Evolutionary conservation across 495 filamentous ascomycete genomes (phyloP), one percentile per base, ranked within the genome.

Genomic region (Aspergillus sparsus): DNA sequence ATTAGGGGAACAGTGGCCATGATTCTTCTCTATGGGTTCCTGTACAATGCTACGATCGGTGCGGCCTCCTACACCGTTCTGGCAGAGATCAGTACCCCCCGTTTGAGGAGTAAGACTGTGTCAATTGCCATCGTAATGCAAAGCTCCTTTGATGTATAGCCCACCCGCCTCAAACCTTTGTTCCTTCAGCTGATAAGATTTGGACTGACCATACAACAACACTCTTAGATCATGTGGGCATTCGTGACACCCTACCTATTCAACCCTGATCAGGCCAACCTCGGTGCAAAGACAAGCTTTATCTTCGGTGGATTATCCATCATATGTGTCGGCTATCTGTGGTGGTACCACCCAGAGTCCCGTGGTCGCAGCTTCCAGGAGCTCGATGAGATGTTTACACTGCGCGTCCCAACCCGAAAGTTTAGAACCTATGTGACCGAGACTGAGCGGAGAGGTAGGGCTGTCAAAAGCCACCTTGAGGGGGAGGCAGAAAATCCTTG

Each of bases 171-270:
- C n/a, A n/a, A n/a, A n/a, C n/a, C n/a, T n/a, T n/a, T n/a, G n/a
- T n/a, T n/a, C n/a, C n/a, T n/a, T n/a, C n/a, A n/a, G n/a, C n/a
- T n/a, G n/a, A n/a, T n/a, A n/a, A n/a, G n/a, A n/a, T n/a, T n/a
- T n/a, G n/a, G n/a, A n/a, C n/a, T n/a, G n/a, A n/a, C n/a, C n/a
- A n/a, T n/a, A n/a, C n/a, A n/a, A n/a, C n/a, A n/a, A n/a, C n/a
- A n/a, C n/a, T n/a, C n/a, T n/a, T 58, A 58, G 18, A 58, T 49
- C 12, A 58, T 58, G 56, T 58, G 56, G 56, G 51, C 56, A 12
- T 58, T 58, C 15, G 56, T 58, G 16, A 36, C 53, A 7, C 56
- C 56, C 3, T 58, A 58, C 56, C 49, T 58, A 8, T 58, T 58
- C 27, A 58, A 58, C 37, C 56, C 56, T 36, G 56, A 58, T 27